phyloP scores from a whole-genome alignment of 257 asterid genomes.

The Solanum tarijense region DNA sequence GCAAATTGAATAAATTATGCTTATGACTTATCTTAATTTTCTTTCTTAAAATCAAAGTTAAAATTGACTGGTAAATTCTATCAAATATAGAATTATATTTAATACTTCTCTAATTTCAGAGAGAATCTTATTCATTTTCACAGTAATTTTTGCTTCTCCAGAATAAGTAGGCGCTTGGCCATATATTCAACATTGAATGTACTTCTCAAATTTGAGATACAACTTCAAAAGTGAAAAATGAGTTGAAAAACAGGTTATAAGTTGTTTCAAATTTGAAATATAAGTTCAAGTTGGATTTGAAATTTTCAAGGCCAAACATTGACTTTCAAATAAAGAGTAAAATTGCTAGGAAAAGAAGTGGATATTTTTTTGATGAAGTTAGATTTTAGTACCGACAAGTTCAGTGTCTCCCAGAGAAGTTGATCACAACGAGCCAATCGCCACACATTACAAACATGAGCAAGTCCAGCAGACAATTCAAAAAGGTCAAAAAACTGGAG shows the following conservation, averaged over 20 bases:
- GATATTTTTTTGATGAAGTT: too few relatives aligned
- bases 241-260: background rate
- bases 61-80: background rate
- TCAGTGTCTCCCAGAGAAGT: conserved; percentile 57
- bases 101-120: background rate
- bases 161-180: background rate
- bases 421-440: conserved; percentile 60
- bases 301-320: background rate
- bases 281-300: background rate
- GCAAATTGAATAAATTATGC: background rate
- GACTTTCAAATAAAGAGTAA: background rate
- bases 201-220: background rate
- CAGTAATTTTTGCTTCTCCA: background rate
- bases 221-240: background rate
- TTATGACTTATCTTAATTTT: background rate
- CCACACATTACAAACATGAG: conserved; percentile 69
- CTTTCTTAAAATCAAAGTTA: background rate
- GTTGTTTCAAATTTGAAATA: background rate
- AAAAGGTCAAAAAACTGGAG: conserved; percentile 39
- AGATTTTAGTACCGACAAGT: too few relatives aligned
- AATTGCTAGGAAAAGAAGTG: background rate
- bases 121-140: background rate
- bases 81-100: background rate
- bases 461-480: conserved; percentile 48
- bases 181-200: background rate